A percentile compares a stretch with the other conserved stretches of the same genome.
Evolutionary conservation across 73 alveolate genomes (phyloP).

Genomic region (Paramecium biaurelia): DNA sequence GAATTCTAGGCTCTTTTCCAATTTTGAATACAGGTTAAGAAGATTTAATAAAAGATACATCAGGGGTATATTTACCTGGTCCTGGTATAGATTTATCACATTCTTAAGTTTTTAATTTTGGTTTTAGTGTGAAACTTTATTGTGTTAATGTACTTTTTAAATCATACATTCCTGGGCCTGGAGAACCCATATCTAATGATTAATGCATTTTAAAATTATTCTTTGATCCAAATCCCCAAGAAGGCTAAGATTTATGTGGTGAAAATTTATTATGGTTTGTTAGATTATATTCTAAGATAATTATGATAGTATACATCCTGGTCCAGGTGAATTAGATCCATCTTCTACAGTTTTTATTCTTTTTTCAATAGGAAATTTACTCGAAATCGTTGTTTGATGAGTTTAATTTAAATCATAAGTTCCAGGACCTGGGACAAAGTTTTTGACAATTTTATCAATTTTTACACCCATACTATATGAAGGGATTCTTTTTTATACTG

Average conservation of each 20-base stretch:
- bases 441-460: neutral
- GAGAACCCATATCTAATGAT: neutral
- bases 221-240: neutral
- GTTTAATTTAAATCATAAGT: neutral
- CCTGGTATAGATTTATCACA: neutral
- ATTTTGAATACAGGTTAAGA: neutral
- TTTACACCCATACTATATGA: conserved; percentile 36
- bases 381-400: neutral
- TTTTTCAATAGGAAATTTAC: neutral
- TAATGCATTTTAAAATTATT: neutral
- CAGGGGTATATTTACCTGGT: conserved; percentile 1
- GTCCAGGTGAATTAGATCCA: neutral
- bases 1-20: neutral
- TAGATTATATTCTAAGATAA: neutral
- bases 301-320: neutral
- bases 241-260: neutral
- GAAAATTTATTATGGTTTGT: neutral
- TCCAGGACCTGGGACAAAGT: conserved; percentile 48
- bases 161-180: conserved; percentile 25
- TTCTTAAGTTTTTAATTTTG: neutral
- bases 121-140: conserved; percentile 28
- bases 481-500: neutral
- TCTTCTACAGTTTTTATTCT: neutral
- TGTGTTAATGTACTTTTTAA: neutral
- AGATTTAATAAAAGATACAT: neutral